Base-by-base conservation (phyloP, 495 filamentous ascomycete genomes). In the Lasiosphaeris hirsuta region DNA sequence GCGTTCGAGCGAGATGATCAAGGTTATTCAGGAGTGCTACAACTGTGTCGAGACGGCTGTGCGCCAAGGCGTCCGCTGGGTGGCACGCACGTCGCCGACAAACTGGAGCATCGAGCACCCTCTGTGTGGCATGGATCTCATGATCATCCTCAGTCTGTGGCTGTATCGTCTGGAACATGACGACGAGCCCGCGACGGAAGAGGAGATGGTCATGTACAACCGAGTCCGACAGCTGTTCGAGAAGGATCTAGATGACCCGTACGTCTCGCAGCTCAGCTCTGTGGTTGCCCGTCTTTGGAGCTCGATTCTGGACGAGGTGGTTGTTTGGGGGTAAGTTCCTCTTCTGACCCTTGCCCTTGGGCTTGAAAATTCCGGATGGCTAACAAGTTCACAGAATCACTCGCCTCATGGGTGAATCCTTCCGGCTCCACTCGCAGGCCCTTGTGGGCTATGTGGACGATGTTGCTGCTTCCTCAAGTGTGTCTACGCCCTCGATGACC, bases 31-130 rank as follows among this genome's bases (percentile, higher is more conserved):
- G 65, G 90, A 96, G 69, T 97, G 95, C 74, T 97, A 93, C 73
- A 90, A 97, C 73, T 97, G 92, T 78, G 92, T 98, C 69, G 93
- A 97, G 73, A 96, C 95, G 53, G 93, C 94, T 6, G 94, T 95
- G 42, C 72, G 89, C 51, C 90, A 96, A 69, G 94, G 92, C 60
- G 95, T 98, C 65, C 92, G 94, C 70, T 97, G 94, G 94, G 93
- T 98, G 46, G 94, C 95, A 7, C 85, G 92, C 66, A 97, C 92
- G 18, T 96, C 90, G 52, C 90, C 94, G 47, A 96, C 94, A 51
- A 97, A 98, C 78, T 98, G 94, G 94, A 98, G 94, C 75, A 87
- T 97, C 45, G 94, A 98, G 78, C 94, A 98, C 70, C 94, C 95
- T 34, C 85, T 98, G 39, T 96, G 92, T 69, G 95, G 92, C 61